Conservation (phyloP, 176 grass and related monocot genomes). For the Pontederia crassipes region DNA sequence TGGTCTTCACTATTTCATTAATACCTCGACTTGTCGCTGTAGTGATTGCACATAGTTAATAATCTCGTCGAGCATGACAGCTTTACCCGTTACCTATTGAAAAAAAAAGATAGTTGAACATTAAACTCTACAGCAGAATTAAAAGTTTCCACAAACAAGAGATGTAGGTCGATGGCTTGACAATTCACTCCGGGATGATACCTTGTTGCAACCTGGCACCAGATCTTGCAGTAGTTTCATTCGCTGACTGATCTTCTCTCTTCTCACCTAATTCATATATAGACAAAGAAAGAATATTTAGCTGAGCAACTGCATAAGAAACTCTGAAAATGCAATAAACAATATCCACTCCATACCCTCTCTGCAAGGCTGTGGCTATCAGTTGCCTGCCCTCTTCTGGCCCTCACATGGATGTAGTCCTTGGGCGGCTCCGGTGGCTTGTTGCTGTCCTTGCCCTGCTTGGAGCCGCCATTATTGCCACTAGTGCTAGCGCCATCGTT, state of each 20-base stretch:
- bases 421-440: constrained; percentile 55
- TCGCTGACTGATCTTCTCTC: constrained; percentile 79
- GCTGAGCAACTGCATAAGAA: constrained; percentile 4
- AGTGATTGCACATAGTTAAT: constrained; percentile 99
- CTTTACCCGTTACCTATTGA: constrained; percentile 95
- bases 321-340: constrained; percentile 6
- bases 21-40: constrained; percentile 99
- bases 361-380: constrained; percentile 98
- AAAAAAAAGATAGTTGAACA: constrained; percentile 25
- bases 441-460: constrained; percentile 50
- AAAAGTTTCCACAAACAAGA: not conserved
- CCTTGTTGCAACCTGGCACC: constrained; percentile 78
- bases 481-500: constrained; percentile 28
- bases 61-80: constrained; percentile 99
- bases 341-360: constrained; percentile 36
- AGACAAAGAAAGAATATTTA: constrained; percentile 2
- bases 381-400: constrained; percentile 86
- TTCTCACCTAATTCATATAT: constrained; percentile 43
- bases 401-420: constrained; percentile 94
- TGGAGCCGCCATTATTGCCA: constrained; percentile 30
- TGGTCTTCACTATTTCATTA: constrained; percentile 6
- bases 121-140: constrained; percentile 12
- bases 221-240: constrained; percentile 86
- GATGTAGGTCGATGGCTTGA: constrained; percentile 1
- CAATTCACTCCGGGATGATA: constrained; percentile 16